These are phyloP conservation scores for Entoloma clypeatum DNA, from an alignment of 1,284 basidiomycete genomes.

Conservation along the genomic window DNA sequence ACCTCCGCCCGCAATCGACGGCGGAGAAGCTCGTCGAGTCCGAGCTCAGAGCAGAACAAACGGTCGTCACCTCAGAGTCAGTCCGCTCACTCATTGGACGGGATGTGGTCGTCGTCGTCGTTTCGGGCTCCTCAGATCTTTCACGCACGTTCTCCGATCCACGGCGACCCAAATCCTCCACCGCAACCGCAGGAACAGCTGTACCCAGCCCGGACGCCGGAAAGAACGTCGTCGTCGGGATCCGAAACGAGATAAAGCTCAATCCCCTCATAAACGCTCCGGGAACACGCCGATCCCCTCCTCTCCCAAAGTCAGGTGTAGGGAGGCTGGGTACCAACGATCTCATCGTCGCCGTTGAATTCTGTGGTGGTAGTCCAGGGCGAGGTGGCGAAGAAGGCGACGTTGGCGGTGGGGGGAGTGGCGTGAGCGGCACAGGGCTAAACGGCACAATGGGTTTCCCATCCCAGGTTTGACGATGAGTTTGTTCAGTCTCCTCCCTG, in stretches of 20 bases:
- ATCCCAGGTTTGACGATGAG: neutral
- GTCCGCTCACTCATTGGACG: conserved; percentile 15
- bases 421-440: conserved; percentile 16
- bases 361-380: conserved; percentile 9
- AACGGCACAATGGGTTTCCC: conserved; percentile 3
- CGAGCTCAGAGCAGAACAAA: conserved; percentile 9
- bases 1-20: conserved; percentile 23
- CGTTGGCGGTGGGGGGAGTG: conserved; percentile 1
- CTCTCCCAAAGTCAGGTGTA: conserved; percentile 17
- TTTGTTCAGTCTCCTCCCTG: neutral
- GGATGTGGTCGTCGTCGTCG: conserved; percentile 3
- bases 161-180: too few relatives aligned
- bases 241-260: conserved; percentile 17
- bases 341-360: conserved; percentile 6
- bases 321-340: conserved; percentile 18
- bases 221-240: conserved; percentile 4
- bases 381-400: conserved; percentile 6
- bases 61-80: conserved; percentile 17
- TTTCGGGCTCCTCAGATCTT: too few relatives aligned
- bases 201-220: too few relatives aligned
- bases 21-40: conserved; percentile 17
- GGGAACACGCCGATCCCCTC: conserved; percentile 2
- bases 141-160: too few relatives aligned
- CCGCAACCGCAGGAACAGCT: too few relatives aligned
- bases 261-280: conserved; percentile 13